A percentile compares a stretch with the other conserved stretches of the same genome.
Conservation (phyloP, 179 eudicot species). For the Pouteria campechiana region DNA sequence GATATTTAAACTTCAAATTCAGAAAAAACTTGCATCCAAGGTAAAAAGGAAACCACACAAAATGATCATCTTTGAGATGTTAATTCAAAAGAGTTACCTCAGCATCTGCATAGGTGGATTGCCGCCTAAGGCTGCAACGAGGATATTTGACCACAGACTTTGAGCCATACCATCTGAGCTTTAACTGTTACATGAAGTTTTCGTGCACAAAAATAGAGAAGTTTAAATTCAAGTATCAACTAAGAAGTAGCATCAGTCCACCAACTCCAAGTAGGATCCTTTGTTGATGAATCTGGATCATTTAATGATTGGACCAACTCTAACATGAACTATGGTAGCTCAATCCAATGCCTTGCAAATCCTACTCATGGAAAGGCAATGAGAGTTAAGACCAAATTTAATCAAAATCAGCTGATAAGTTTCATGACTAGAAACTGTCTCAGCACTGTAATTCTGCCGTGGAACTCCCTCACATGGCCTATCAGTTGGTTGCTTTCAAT, state of each 20-base stretch:
- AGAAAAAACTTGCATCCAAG: slow-evolving; percentile 9
- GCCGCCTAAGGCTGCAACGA: slow-evolving; percentile 83
- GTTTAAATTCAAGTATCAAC: not conserved
- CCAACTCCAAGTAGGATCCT: too few relatives aligned
- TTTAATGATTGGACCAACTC: too few relatives aligned
- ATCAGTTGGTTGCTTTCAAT: too few relatives aligned
- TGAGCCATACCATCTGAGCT: slow-evolving; percentile 81
- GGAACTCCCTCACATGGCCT: too few relatives aligned
- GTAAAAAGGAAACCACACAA: not conserved
- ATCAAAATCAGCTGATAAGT: too few relatives aligned
- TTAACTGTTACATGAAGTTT: slow-evolving; percentile 41
- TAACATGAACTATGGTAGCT: not conserved
- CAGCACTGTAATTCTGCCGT: too few relatives aligned
- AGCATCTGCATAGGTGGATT: slow-evolving; percentile 87
- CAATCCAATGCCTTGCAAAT: too few relatives aligned
- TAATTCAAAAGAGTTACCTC: slow-evolving; percentile 42
- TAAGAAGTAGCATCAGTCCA: too few relatives aligned
- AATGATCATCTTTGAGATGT: not conserved
- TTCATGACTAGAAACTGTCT: too few relatives aligned
- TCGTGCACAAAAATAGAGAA: not conserved
- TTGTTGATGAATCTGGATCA: too few relatives aligned
- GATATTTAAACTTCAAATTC: slow-evolving; percentile 47
- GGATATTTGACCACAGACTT: slow-evolving; percentile 88
- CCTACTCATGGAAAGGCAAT: too few relatives aligned
- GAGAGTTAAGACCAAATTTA: too few relatives aligned